phyloP scores from a whole-genome alignment of 2,329 filamentous ascomycete genomes.

The Fusarium tjaetaba region DNA sequence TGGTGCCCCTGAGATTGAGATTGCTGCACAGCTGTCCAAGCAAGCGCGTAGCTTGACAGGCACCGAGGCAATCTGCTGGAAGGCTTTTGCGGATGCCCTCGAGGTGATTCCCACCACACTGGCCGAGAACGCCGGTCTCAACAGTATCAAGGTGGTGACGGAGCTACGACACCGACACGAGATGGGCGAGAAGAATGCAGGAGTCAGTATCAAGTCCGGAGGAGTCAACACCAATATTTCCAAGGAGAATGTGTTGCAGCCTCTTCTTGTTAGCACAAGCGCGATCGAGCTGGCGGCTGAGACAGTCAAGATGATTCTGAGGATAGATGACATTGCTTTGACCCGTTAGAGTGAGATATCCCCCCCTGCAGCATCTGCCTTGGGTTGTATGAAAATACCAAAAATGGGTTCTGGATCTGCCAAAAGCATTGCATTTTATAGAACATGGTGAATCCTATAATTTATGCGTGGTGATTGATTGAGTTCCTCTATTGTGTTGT shows the following conservation, averaged over 20 bases:
- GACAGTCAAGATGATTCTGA: conserved; percentile 93
- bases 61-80: conserved; percentile 98
- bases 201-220: conserved; percentile 97
- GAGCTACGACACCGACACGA: conserved; percentile 94
- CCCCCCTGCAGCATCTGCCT: conserved; percentile 42
- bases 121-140: conserved; percentile 96
- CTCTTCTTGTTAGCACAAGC: conserved; percentile 94
- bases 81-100: conserved; percentile 96
- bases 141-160: conserved; percentile 98
- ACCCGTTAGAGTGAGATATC: conserved; percentile 61
- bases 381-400: conserved; percentile 52
- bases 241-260: conserved; percentile 96
- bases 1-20: conserved; percentile 95
- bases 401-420: conserved; percentile 43
- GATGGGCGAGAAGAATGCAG: conserved; percentile 93
- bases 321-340: conserved; percentile 74
- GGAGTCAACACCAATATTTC: conserved; percentile 97
- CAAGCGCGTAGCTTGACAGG: conserved; percentile 85
- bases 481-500: background rate
- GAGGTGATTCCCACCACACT: conserved; percentile 97
- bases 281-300: conserved; percentile 96
- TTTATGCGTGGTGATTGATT: conserved; percentile 4
- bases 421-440: conserved; percentile 31
- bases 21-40: conserved; percentile 85
- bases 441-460: conserved; percentile 9